Conservation (phyloP, 805 yeast genomes). For the Hanseniaspora valbyensis region DNA sequence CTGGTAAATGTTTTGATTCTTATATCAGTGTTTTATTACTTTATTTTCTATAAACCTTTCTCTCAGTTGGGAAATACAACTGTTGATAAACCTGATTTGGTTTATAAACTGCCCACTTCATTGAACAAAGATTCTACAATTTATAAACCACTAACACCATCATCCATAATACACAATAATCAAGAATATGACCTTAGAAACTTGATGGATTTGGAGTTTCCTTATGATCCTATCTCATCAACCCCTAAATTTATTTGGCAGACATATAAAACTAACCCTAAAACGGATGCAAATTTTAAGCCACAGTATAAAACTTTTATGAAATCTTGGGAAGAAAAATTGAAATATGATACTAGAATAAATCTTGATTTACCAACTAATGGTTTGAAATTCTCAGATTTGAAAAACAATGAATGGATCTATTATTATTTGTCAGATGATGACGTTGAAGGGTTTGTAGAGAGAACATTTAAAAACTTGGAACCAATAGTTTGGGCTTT, state of each 20-base stretch:
- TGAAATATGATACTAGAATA: background rate
- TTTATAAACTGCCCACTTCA: slow-evolving; percentile 12
- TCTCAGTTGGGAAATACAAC: slow-evolving; percentile 1
- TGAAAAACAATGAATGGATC: slow-evolving; percentile 31
- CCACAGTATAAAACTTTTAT: slow-evolving; percentile 12
- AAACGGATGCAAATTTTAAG: slow-evolving; percentile 38
- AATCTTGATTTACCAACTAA: slow-evolving; percentile 1
- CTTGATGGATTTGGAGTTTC: slow-evolving; percentile 59
- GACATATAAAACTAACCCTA: slow-evolving; percentile 69
- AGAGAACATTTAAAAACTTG: slow-evolving; percentile 49
- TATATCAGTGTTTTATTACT: background rate
- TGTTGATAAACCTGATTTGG: background rate
- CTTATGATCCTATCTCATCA: slow-evolving; percentile 53
- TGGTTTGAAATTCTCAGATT: slow-evolving; percentile 14
- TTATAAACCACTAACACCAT: background rate
- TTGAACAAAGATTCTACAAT: background rate
- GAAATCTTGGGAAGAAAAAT: slow-evolving; percentile 14
- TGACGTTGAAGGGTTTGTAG: slow-evolving; percentile 45
- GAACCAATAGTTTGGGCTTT: slow-evolving; percentile 75
- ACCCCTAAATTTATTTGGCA: slow-evolving; percentile 86
- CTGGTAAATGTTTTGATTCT: background rate
- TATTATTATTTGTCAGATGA: slow-evolving; percentile 68
- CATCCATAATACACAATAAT: background rate
- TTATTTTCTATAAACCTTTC: slow-evolving; percentile 6
- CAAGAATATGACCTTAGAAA: slow-evolving; percentile 21